Evolutionary conservation across 495 filamentous ascomycete species (phyloP).

Genomic region (Xanthoparmelia taractica): DNA sequence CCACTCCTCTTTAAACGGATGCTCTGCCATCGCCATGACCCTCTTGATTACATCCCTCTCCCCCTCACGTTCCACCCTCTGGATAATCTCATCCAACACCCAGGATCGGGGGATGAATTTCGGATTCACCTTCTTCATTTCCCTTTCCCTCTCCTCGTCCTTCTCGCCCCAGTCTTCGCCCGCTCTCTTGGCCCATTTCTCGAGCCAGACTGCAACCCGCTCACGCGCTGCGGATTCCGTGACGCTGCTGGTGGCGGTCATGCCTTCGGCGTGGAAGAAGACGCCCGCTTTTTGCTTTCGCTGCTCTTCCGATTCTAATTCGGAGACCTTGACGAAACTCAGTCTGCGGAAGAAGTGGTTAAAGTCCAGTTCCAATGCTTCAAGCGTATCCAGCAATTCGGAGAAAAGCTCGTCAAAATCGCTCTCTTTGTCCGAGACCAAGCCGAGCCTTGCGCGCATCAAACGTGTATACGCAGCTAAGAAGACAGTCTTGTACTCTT

Average conservation of each 20-base stretch:
- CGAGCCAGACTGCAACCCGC: constrained; percentile 67
- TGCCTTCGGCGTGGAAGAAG: constrained; percentile 67
- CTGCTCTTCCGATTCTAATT: constrained; percentile 53
- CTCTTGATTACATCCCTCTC: constrained; percentile 69
- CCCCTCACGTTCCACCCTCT: constrained; percentile 72
- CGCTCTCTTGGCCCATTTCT: constrained; percentile 58
- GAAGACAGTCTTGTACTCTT: constrained; percentile 83
- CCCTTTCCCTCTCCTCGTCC: constrained; percentile 50
- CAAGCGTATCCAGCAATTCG: constrained; percentile 73
- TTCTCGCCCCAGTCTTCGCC: constrained; percentile 60
- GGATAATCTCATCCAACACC: constrained; percentile 90
- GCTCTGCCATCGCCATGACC: constrained; percentile 69
- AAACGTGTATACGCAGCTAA: constrained; percentile 75
- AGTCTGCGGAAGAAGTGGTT: constrained; percentile 83
- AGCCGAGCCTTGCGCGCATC: constrained; percentile 70
- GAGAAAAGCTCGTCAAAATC: constrained; percentile 76
- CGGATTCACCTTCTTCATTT: constrained; percentile 82
- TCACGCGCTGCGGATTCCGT: constrained; percentile 51
- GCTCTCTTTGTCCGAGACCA: constrained; percentile 52
- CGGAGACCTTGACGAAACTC: constrained; percentile 46
- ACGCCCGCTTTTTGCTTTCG: constrained; percentile 48
- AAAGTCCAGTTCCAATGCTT: constrained; percentile 77
- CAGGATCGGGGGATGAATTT: constrained; percentile 84
- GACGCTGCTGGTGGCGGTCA: constrained; percentile 44
- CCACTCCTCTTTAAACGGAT: constrained; percentile 83